Evolutionary conservation across 169 alveolate species (phyloP).

Genomic region (Cryptosporidium sp.): DNA sequence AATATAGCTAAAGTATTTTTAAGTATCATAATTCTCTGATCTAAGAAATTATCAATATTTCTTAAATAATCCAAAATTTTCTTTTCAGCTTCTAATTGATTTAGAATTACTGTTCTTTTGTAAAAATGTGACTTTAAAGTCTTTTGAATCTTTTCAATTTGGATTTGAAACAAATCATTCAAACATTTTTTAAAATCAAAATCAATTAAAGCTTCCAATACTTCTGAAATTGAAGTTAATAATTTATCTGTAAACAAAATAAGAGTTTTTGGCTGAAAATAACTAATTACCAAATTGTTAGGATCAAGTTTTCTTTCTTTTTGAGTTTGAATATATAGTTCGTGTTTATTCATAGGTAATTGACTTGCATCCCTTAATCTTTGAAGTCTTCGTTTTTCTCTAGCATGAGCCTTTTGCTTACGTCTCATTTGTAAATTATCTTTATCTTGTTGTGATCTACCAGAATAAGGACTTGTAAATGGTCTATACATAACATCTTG

Average conservation of each 20-base stretch:
- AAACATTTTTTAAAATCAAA: conserved; percentile 3
- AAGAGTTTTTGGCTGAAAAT: conserved; percentile 25
- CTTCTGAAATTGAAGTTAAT: neutral
- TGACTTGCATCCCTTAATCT: neutral
- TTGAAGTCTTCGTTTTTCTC: neutral
- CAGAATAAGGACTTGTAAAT: neutral
- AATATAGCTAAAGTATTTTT: conserved; percentile 19
- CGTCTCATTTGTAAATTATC: neutral
- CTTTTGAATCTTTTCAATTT: conserved; percentile 19
- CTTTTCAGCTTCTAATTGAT: neutral
- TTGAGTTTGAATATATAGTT: neutral
- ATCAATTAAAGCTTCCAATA: neutral
- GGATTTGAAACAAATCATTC: neutral
- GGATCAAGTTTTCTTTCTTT: neutral
- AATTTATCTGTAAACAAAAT: conserved; percentile 2
- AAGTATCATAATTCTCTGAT: neutral
- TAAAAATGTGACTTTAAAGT: neutral
- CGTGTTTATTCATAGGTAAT: neutral
- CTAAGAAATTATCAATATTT: neutral
- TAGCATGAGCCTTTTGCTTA: neutral
- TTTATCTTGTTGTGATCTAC: neutral
- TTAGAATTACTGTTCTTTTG: neutral
- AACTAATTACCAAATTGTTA: neutral
- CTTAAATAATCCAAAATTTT: neutral
- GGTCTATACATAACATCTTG: conserved; percentile 33